These are phyloP conservation scores for Penicillium lagena DNA, from an alignment of 495 filamentous ascomycete genomes.

Conservation along the genomic window DNA sequence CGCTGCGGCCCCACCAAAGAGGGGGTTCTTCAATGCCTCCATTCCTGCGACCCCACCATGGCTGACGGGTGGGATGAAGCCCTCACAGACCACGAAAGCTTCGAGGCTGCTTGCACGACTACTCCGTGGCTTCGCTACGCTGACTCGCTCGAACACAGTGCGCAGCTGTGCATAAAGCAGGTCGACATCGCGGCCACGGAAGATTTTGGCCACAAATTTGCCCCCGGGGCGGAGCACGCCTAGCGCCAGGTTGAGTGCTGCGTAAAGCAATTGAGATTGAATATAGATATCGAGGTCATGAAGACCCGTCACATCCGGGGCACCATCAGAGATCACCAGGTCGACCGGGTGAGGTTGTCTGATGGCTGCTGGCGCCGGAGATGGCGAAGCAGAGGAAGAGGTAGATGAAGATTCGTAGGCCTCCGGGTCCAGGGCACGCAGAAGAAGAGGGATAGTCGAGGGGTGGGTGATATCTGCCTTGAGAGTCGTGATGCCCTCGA, in stretches of 20 bases:
- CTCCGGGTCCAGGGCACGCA: constrained; percentile 75
- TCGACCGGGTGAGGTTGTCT: constrained; percentile 67
- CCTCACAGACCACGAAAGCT: constrained; percentile 91
- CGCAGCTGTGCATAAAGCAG: constrained; percentile 87
- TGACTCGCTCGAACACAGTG: constrained; percentile 79
- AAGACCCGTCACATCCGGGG: constrained; percentile 91
- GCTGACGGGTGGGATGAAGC: constrained; percentile 55
- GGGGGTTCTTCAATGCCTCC: constrained; percentile 39
- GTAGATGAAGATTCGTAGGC: constrained; percentile 51
- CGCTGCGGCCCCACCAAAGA: constrained; percentile 35
- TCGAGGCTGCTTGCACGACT: constrained; percentile 92
- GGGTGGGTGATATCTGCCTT: constrained; percentile 97
- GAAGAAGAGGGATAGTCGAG: constrained; percentile 81
- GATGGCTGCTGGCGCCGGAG: constrained; percentile 25
- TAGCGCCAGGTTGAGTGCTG: constrained; percentile 84
- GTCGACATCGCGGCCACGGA: constrained; percentile 87
- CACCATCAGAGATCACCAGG: constrained; percentile 89
- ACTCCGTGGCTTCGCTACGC: constrained; percentile 87
- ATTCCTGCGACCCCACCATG: constrained; percentile 26
- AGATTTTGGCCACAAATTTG: constrained; percentile 97
- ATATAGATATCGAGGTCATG: constrained; percentile 98
- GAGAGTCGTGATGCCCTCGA: constrained; percentile 85
- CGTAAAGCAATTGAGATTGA: constrained; percentile 89
- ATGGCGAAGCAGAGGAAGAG: constrained; percentile 12
- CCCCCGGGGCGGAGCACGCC: constrained; percentile 89